phyloP scores from a whole-genome alignment of 371 early-diverging fungal genomes.

The Coemansia sp. region DNA sequence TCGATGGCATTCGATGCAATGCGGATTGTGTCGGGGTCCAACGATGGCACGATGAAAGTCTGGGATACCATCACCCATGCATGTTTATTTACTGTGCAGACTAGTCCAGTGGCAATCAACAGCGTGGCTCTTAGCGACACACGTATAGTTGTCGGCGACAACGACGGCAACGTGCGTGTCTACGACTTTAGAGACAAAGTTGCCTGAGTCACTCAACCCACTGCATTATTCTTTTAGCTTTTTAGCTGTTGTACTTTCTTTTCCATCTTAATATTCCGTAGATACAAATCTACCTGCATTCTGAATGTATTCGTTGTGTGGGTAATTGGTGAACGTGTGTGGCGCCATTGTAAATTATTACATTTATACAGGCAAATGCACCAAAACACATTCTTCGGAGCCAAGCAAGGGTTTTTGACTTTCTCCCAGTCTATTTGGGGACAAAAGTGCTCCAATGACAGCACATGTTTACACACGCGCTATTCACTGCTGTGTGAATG shows the following conservation, averaged over 20 bases:
- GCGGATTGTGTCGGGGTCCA: slow-evolving; percentile 86
- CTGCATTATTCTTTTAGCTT: not conserved
- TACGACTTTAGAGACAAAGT: slow-evolving; percentile 69
- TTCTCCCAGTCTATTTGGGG: not conserved
- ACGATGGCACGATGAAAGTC: slow-evolving; percentile 86
- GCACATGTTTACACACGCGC: not conserved
- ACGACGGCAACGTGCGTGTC: slow-evolving; percentile 76
- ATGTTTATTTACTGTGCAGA: slow-evolving; percentile 71
- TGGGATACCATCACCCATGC: slow-evolving; percentile 92
- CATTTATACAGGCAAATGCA: not conserved
- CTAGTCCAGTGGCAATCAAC: slow-evolving; percentile 69
- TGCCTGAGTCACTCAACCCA: not conserved
- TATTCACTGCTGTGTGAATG: not conserved
- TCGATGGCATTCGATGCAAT: slow-evolving; percentile 83
- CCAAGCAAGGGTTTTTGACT: not conserved
- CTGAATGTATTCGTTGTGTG: not conserved
- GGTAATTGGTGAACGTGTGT: not conserved
- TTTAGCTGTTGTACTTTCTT: slow-evolving; percentile 2
- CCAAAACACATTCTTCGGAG: not conserved
- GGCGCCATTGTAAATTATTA: not conserved
- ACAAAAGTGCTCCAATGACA: not conserved
- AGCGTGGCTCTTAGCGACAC: slow-evolving; percentile 82
- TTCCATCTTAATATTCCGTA: not conserved
- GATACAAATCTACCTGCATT: not conserved
- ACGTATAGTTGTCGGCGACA: slow-evolving; percentile 77